phyloP scores from a whole-genome alignment of 140 eudicot species.

The Ambrosia hybrid region DNA sequence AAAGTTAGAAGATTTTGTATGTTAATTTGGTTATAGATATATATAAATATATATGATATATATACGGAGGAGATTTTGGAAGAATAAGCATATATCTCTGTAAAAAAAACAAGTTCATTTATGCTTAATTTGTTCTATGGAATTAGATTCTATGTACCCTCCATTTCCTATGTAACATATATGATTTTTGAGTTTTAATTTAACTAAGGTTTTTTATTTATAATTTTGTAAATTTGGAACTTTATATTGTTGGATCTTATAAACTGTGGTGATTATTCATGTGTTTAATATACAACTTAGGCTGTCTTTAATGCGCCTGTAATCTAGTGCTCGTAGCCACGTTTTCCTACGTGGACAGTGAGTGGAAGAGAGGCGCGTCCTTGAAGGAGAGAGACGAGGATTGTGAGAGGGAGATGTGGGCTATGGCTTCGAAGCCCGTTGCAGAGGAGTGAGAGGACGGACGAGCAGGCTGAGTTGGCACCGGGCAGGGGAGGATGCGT shows the following conservation, averaged over 20 bases:
- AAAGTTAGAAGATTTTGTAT: conserved; percentile 39
- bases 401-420: too few relatives aligned
- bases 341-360: too few relatives aligned
- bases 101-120: conserved; percentile 24
- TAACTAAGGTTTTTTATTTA: background rate
- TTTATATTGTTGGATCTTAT: too few relatives aligned
- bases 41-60: conserved; percentile 22
- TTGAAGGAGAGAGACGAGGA: too few relatives aligned
- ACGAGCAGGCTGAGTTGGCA: too few relatives aligned
- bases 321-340: too few relatives aligned
- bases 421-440: too few relatives aligned
- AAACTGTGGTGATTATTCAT: background rate
- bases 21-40: conserved; percentile 32
- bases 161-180: conserved; percentile 25
- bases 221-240: too few relatives aligned
- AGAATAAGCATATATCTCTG: conserved; percentile 40
- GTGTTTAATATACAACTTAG: background rate
- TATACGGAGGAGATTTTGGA: conserved; percentile 40
- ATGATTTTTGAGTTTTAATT: conserved; percentile 13
- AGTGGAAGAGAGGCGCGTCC: too few relatives aligned
- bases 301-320: too few relatives aligned
- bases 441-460: too few relatives aligned
- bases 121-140: conserved; percentile 34
- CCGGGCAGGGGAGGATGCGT: too few relatives aligned
- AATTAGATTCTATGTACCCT: conserved; percentile 36